Evolutionary conservation across 139 green algal species (phyloP).

Genomic region (Spirogloea muscicola): DNA sequence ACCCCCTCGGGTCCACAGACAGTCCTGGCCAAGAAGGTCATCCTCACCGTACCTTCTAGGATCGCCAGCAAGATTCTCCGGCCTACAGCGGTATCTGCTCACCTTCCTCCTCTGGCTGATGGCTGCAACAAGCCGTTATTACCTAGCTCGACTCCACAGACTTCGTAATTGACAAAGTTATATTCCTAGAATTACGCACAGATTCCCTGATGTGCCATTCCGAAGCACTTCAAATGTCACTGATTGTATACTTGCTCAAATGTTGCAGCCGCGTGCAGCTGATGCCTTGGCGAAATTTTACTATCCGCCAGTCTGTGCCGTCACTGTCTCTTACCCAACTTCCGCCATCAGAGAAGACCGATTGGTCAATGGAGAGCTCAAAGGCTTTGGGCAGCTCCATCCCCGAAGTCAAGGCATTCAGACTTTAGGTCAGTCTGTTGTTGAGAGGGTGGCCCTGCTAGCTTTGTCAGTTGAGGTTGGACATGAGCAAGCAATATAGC

Average conservation of each 20-base stretch:
- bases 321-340: slow-evolving; percentile 73
- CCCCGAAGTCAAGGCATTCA: slow-evolving; percentile 85
- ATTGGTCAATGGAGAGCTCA: slow-evolving; percentile 58
- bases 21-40: slow-evolving; percentile 60
- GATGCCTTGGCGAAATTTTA: slow-evolving; percentile 76
- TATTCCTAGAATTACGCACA: too few species aligned
- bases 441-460: too few species aligned
- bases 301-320: slow-evolving; percentile 92
- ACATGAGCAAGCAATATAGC: too few species aligned
- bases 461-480: too few species aligned
- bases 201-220: too few species aligned
- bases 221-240: too few species aligned
- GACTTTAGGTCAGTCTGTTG: too few species aligned
- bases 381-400: slow-evolving; percentile 98
- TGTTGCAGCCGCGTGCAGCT: slow-evolving; percentile 53
- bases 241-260: too few species aligned
- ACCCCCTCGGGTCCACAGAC: slow-evolving; percentile 73
- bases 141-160: too few species aligned
- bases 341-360: slow-evolving; percentile 60
- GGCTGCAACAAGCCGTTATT: too few species aligned
- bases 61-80: slow-evolving; percentile 74
- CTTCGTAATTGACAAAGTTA: too few species aligned
- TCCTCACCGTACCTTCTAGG: slow-evolving; percentile 87
- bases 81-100: slow-evolving; percentile 28
- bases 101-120: too few species aligned